Conservation (phyloP, 176 grass and related monocot species). For the Oryza coarctata region DNA sequence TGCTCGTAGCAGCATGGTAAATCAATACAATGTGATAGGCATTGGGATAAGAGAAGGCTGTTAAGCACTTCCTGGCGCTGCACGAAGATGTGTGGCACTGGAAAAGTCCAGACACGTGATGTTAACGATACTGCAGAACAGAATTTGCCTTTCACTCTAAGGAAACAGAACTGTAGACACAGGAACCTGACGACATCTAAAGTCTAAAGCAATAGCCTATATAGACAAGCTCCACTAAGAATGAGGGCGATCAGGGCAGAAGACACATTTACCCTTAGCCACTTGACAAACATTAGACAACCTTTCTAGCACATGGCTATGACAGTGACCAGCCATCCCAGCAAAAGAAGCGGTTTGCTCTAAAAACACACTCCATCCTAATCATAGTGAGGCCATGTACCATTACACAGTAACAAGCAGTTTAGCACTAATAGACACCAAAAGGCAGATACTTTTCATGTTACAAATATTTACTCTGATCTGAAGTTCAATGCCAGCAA, state of each 20-base stretch:
- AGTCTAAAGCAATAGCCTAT: constrained; percentile 38
- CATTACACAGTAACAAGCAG: constrained; percentile 12
- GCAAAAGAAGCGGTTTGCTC: constrained; percentile 26
- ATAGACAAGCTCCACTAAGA: constrained; percentile 30
- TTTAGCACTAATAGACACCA: not conserved
- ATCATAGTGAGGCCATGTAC: constrained; percentile 20
- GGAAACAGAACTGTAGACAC: constrained; percentile 33
- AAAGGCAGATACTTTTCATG: not conserved
- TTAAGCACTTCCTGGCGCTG: not conserved
- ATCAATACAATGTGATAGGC: not conserved
- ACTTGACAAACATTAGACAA: constrained; percentile 38
- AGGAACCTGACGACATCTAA: constrained; percentile 35
- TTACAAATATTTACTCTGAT: not conserved
- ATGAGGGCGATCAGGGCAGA: constrained; percentile 40
- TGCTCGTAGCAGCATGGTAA: constrained; percentile 1
- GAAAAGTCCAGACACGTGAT: constrained; percentile 25
- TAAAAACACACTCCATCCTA: constrained; percentile 34
- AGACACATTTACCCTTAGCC: constrained; percentile 40
- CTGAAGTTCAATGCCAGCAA: not conserved
- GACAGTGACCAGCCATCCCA: constrained; percentile 35
- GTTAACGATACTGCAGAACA: constrained; percentile 2
- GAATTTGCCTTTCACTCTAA: constrained; percentile 43
- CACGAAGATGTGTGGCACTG: constrained; percentile 15
- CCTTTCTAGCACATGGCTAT: constrained; percentile 43
- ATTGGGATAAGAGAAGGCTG: constrained; percentile 2